phyloP scores from a whole-genome alignment of 352 stramenopile species.

The Phytophthora cryptogea region DNA sequence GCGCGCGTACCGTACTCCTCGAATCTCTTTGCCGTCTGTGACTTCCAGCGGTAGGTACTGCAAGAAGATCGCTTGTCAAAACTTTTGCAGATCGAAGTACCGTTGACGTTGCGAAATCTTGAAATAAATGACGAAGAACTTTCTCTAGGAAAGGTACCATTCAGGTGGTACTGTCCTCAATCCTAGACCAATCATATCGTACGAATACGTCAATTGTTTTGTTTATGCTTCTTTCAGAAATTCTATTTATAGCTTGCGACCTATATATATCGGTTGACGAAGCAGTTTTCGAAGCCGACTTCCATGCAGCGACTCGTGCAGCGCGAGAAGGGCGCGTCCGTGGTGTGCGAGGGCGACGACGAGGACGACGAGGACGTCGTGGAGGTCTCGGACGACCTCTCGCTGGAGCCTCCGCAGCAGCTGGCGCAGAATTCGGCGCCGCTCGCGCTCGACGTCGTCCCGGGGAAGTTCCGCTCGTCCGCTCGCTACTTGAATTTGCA shows the following conservation, averaged over 20 bases:
- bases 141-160: slow-evolving; percentile 7
- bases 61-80: neutral
- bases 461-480: slow-evolving; percentile 30
- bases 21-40: neutral
- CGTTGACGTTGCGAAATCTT: too few relatives aligned
- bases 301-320: slow-evolving; percentile 32
- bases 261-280: slow-evolving; percentile 8
- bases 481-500: slow-evolving; percentile 59
- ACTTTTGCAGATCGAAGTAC: slow-evolving; percentile 5
- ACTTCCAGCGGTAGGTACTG: neutral
- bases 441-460: slow-evolving; percentile 10
- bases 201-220: too few relatives aligned
- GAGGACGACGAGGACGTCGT: slow-evolving; percentile 17
- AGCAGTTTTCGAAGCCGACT: slow-evolving; percentile 23
- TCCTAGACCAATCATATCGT: neutral
- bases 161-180: too few relatives aligned
- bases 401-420: slow-evolving; percentile 17
- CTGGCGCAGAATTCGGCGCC: neutral
- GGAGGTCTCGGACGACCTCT: slow-evolving; percentile 1
- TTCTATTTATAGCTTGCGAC: neutral
- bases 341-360: slow-evolving; percentile 30
- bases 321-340: slow-evolving; percentile 22
- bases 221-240: too few relatives aligned
- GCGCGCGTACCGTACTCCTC: neutral
- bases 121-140: too few relatives aligned